These are phyloP conservation scores for Colletotrichum sojae DNA, from an alignment of 2,329 filamentous ascomycete species.

Conservation along the genomic window DNA sequence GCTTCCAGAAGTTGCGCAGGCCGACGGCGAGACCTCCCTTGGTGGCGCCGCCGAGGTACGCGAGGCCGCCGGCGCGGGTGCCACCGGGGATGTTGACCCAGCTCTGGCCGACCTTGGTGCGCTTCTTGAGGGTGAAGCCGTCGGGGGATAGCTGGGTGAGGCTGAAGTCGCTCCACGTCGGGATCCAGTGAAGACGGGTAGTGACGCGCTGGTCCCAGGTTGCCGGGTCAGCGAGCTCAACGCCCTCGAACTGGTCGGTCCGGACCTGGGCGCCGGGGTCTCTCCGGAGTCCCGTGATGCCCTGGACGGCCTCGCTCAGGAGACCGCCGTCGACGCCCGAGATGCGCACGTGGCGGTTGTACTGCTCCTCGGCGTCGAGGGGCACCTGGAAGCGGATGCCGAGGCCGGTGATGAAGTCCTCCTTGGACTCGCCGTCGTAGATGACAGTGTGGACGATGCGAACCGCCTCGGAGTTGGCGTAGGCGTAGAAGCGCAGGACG, in stretches of 20 bases:
- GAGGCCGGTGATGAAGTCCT: constrained; percentile 67
- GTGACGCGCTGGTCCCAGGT: constrained; percentile 64
- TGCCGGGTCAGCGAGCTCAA: constrained; percentile 56
- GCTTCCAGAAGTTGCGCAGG: constrained; percentile 74
- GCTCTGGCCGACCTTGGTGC: constrained; percentile 68
- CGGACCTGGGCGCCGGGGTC: constrained; percentile 67
- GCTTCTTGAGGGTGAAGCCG: constrained; percentile 72
- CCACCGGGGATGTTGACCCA: constrained; percentile 73
- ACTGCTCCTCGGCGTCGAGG: constrained; percentile 64
- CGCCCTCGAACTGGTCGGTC: constrained; percentile 64
- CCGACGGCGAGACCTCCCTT: constrained; percentile 72
- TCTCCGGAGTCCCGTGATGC: constrained; percentile 70
- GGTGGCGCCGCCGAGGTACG: constrained; percentile 70
- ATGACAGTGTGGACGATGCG: constrained; percentile 69
- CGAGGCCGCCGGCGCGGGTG: constrained; percentile 68
- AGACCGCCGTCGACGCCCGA: constrained; percentile 69
- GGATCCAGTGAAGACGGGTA: constrained; percentile 68
- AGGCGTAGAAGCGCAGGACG: constrained; percentile 71
- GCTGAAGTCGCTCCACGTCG: constrained; percentile 70
- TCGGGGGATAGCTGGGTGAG: constrained; percentile 71
- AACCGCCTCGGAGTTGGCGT: constrained; percentile 69
- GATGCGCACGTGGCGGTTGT: constrained; percentile 72
- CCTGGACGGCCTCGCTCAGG: constrained; percentile 70
- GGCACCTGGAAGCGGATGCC: constrained; percentile 71
- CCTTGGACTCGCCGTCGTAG: constrained; percentile 64